phyloP scores from a whole-genome alignment of 495 filamentous ascomycete genomes.

The Lindgomyces ingoldianus region DNA sequence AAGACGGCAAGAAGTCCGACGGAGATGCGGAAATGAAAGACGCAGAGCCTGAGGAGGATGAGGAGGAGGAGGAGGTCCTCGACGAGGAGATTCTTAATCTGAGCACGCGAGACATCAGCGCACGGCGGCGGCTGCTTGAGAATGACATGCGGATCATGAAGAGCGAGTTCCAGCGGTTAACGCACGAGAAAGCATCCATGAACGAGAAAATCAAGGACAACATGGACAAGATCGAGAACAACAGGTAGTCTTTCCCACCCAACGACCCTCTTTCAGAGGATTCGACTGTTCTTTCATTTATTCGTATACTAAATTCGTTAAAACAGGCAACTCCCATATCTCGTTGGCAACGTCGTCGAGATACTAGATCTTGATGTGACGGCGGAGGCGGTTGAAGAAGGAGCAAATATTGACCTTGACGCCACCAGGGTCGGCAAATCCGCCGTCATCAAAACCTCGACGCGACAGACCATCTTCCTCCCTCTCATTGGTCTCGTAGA shows the following conservation, averaged over 20 bases:
- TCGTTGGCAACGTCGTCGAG: constrained; percentile 97
- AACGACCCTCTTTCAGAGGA: constrained; percentile 29
- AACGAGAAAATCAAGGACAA: constrained; percentile 99
- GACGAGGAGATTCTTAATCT: constrained; percentile 89
- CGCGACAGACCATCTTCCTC: constrained; percentile 97
- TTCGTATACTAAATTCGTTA: background rate
- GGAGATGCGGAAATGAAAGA: constrained; percentile 89
- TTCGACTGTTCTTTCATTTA: too few relatives aligned
- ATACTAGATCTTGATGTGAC: constrained; percentile 95
- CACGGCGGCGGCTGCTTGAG: constrained; percentile 81
- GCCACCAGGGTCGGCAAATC: constrained; percentile 96
- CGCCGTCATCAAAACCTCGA: constrained; percentile 99
- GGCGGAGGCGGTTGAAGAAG: constrained; percentile 93
- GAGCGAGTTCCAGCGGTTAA: constrained; percentile 91
- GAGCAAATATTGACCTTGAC: constrained; percentile 97
- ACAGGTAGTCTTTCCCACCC: too few relatives aligned
- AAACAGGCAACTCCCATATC: constrained; percentile 89
- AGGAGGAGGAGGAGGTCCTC: constrained; percentile 60
- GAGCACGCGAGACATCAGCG: constrained; percentile 90
- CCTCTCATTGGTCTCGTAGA: constrained; percentile 97
- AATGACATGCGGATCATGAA: constrained; percentile 98
- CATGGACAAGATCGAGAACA: constrained; percentile 97
- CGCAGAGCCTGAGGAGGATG: constrained; percentile 69
- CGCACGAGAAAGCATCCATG: constrained; percentile 93
- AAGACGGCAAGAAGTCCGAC: constrained; percentile 54